Evolutionary conservation across 1,284 basidiomycete genomes (phyloP), one percentile per base, ranked within the genome.

Genomic region (Leccinum pachyderme): DNA sequence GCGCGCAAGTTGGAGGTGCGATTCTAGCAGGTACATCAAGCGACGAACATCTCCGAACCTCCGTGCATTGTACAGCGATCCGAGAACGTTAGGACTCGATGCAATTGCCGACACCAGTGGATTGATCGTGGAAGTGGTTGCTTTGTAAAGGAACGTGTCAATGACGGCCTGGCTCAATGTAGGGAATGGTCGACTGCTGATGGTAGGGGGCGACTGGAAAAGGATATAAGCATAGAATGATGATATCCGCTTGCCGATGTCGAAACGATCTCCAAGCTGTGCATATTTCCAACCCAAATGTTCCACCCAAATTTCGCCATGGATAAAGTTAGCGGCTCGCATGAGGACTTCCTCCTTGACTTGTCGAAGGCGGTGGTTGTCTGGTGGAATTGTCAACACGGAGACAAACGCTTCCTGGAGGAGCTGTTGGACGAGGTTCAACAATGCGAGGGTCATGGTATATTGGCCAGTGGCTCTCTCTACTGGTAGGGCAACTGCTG

Each of bases 221-320:
- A 94, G 73, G 13, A 93, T 79, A 47, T 82, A 78, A 5, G 79
- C 72, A 65, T 90, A 92, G 32, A 95, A 73, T 6, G 77, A 73
- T 5, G 84, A 79, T 47, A 92, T 79, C 27, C 84, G 78, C 55
- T 78, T 75, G 11, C 87, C 87, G 49, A 95, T 87, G 72, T 91
- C 89, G 65, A 93, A 93, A 35, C 88, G 78, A 62, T 94, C 89
- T 7, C 86, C 83, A 8, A 93, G 73, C 56, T 85, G 85, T 2
- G 77, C 75, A 62, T 93, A 95, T 65, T 88, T 86, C 93, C 93
- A 95, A 6, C 83, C 81, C 48, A 85, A 72, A 66, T 93, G 87
- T 61, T 91, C 89, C 1, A 89, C 80, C 93, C 93, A 95, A 29
- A 95, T 84, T 67, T 91, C 88, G 24, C 86, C 84, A 62, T 91